Percentiles rank a stretch among this genome's conserved stretches.
Evolutionary conservation across 192 early-diverging fungal species (phyloP).

Genomic region (Backusella luteola): DNA sequence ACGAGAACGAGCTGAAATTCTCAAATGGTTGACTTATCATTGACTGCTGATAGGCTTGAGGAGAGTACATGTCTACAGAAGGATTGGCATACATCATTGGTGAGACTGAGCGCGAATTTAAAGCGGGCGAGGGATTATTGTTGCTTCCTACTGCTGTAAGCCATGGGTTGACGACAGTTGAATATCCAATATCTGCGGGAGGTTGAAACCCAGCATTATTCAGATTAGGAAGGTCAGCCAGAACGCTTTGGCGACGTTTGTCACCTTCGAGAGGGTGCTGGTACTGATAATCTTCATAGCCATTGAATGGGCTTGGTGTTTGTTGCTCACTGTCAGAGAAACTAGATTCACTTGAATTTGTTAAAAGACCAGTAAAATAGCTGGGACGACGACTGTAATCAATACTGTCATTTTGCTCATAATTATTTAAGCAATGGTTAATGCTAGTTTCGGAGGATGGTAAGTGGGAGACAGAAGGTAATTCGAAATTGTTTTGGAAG

Average conservation of each 20-base stretch:
- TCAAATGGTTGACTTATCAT: neutral
- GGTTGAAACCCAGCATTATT: neutral
- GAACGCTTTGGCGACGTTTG: constrained; percentile 15
- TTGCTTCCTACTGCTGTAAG: neutral
- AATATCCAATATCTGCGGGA: constrained; percentile 3
- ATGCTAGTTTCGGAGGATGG: neutral
- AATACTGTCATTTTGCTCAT: constrained; percentile 14
- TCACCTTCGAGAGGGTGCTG: neutral
- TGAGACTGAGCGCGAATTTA: constrained; percentile 11
- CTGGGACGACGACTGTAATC: constrained; percentile 25
- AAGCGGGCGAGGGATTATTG: neutral
- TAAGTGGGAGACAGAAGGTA: neutral
- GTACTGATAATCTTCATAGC: constrained; percentile 19
- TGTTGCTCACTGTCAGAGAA: constrained; percentile 29
- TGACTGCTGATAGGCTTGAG: constrained; percentile 11
- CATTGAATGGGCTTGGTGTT: constrained; percentile 17
- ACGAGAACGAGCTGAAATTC: neutral
- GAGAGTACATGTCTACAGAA: constrained; percentile 12
- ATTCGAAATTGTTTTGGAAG: constrained; percentile 7
- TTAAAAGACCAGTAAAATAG: constrained; percentile 24
- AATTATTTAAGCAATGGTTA: neutral
- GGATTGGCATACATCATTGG: constrained; percentile 18
- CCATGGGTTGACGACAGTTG: constrained; percentile 1
- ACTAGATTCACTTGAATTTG: constrained; percentile 18
- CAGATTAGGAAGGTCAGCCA: constrained; percentile 10